Conservation (phyloP, 108 stramenopile species). For the Nitzschia sp. region DNA sequence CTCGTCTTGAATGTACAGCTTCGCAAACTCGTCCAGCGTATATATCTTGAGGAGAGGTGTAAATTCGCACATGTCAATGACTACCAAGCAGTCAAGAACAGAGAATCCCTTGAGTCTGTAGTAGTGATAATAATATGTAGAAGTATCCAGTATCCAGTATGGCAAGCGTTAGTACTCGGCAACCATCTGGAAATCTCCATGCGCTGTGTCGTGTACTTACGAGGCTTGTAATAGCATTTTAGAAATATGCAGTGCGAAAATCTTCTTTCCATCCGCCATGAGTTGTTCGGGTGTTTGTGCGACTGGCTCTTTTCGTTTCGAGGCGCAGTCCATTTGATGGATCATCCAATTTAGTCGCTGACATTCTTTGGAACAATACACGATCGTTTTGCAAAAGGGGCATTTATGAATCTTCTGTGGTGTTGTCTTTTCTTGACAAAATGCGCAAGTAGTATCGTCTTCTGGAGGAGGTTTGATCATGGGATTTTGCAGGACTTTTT, state of each 20-base stretch:
- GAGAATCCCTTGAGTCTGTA: constrained; percentile 23
- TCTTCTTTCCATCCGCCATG: constrained; percentile 20
- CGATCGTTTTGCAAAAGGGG: constrained; percentile 33
- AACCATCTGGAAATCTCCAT: too few relatives aligned
- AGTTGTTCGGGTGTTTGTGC: constrained; percentile 8
- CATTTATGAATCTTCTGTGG: constrained; percentile 19
- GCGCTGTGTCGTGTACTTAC: too few relatives aligned
- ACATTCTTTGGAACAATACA: constrained; percentile 39
- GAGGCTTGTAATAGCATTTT: constrained; percentile 31
- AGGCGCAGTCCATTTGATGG: constrained; percentile 22
- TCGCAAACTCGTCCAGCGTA: constrained; percentile 19
- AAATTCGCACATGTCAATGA: constrained; percentile 34
- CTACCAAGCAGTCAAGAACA: constrained; percentile 19
- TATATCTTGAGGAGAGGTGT: constrained; percentile 28
- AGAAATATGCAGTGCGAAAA: constrained; percentile 20
- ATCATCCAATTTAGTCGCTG: constrained; percentile 29
- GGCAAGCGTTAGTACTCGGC: too few relatives aligned
- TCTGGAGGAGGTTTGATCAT: not conserved
- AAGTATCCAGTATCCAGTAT: too few relatives aligned
- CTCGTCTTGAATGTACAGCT: constrained; percentile 29
- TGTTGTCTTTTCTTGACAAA: constrained; percentile 27
- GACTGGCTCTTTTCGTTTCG: constrained; percentile 29
- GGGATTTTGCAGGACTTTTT: constrained; percentile 3
- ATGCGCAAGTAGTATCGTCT: constrained; percentile 18
- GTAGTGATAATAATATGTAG: not conserved